Evolutionary conservation across 441 rosid species (phyloP), one percentile per base, ranked within the genome.

Genomic region (Codiaeum variegatum): DNA sequence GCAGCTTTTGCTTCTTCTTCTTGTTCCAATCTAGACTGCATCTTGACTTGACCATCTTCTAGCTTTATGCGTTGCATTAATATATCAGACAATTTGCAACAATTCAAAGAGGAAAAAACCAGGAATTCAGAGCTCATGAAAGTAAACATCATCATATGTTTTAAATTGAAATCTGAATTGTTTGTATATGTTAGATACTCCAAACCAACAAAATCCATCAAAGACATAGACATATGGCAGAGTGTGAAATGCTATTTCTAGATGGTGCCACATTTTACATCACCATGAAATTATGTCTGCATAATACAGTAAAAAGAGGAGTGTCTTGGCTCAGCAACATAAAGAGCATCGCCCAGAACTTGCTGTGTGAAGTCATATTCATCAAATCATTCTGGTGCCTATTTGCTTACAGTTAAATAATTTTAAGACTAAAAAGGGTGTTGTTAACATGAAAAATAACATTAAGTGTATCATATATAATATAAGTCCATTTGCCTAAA

Each of bases 1-100:
- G 96, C 99, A 44, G 93, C 97, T 83, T 96, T 96, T 40, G 97
- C 96, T 78, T 96, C 99, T 86, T 96, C 99, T 83, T 93, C 98
- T 85, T 91, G 86, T 82, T 91, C 96, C 83, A 91, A 85, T 82
- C 94, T 89, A 68, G 97, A 91, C 73, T 93, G 98, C 84, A 93
- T 83, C 85, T 87, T 91, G 81, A 88, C 83, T 85, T 93, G 94
- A 85, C 98, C 99, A 93, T 96, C 99, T 84, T 96, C 96, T 80
- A 93, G 86, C 99, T 96, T 81, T 80, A 82, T 49, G 75, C 71
- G 80, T 81, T 69, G 79, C 74, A 84, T 80, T 65, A 82, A 31
- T 67, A 65, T 70, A 54, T 69, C 74, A 80, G 47, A 60, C 26
- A 36, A 71, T 65, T 59, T 67, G 67, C 65, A 67, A 47, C 47